Evolutionary conservation across 768 basidiomycete species (phyloP).

Genomic region (Boletus subcaerulescens): DNA sequence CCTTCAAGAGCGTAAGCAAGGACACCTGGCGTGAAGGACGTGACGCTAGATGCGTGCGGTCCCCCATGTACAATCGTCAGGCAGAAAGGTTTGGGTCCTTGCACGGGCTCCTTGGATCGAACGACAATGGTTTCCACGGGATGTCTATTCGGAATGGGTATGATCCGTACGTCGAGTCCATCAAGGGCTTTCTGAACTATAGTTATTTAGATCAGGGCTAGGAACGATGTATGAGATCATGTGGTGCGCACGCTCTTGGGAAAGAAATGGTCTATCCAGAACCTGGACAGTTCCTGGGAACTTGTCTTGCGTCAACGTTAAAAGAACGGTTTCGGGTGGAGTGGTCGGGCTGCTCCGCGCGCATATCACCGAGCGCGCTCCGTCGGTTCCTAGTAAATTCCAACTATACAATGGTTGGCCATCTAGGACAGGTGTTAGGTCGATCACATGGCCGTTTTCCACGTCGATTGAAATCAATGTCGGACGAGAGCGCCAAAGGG

Average conservation of each 20-base stretch:
- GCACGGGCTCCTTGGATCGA: constrained; percentile 23
- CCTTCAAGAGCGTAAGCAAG: constrained; percentile 55
- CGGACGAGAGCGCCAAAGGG: constrained; percentile 52
- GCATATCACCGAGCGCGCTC: constrained; percentile 41
- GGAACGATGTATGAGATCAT: background rate
- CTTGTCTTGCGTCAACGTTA: constrained; percentile 30
- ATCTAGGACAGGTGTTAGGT: constrained; percentile 23
- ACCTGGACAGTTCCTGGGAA: constrained; percentile 34
- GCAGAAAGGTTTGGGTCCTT: constrained; percentile 38
- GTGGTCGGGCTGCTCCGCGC: constrained; percentile 46
- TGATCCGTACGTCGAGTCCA: constrained; percentile 39
- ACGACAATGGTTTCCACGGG: constrained; percentile 58
- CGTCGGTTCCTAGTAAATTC: constrained; percentile 52
- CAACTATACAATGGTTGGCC: constrained; percentile 43
- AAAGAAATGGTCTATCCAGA: constrained; percentile 42
- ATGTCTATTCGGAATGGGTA: constrained; percentile 47
- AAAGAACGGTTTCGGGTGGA: constrained; percentile 50
- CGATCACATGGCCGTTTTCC: constrained; percentile 37
- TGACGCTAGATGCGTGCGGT: constrained; percentile 50
- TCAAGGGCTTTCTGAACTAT: constrained; percentile 45
- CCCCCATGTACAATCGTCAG: constrained; percentile 62
- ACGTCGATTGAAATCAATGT: constrained; percentile 49
- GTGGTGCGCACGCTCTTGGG: constrained; percentile 35
- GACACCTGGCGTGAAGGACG: constrained; percentile 43
- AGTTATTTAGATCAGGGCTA: background rate